Conservation (phyloP, 768 basidiomycete genomes). For the Tubosaeta brunneosetosa region DNA sequence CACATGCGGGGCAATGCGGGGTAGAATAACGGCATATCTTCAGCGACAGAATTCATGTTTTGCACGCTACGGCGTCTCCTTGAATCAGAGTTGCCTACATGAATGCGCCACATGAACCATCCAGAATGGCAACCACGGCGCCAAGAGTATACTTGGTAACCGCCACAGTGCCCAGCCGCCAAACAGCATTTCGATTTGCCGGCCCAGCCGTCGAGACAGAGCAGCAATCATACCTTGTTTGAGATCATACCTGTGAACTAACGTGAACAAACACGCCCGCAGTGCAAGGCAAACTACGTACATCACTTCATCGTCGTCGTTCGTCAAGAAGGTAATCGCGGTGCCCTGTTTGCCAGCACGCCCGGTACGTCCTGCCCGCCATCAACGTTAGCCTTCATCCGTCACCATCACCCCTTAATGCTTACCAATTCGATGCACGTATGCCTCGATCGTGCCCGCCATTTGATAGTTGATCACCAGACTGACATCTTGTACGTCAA, state of each 20-base stretch:
- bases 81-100: background rate
- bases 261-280: conserved; percentile 1
- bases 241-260: conserved; percentile 75
- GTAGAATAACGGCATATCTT: conserved; percentile 3
- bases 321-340: conserved; percentile 92
- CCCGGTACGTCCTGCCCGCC: conserved; percentile 83
- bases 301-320: conserved; percentile 98
- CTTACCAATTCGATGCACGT: conserved; percentile 95
- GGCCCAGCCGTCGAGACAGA: background rate
- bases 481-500: conserved; percentile 95
- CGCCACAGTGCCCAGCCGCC: background rate
- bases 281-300: conserved; percentile 38
- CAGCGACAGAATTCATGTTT: background rate
- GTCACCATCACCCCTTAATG: conserved; percentile 3
- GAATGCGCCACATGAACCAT: background rate
- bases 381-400: conserved; percentile 1
- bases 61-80: background rate
- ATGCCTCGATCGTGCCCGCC: conserved; percentile 93
- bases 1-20: conserved; percentile 6
- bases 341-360: conserved; percentile 94
- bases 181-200: background rate
- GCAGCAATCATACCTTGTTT: conserved; percentile 64
- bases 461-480: conserved; percentile 98
- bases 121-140: background rate
- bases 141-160: background rate